phyloP scores from a whole-genome alignment of 306 rosid genomes.

The Luffa aegyptiaca region DNA sequence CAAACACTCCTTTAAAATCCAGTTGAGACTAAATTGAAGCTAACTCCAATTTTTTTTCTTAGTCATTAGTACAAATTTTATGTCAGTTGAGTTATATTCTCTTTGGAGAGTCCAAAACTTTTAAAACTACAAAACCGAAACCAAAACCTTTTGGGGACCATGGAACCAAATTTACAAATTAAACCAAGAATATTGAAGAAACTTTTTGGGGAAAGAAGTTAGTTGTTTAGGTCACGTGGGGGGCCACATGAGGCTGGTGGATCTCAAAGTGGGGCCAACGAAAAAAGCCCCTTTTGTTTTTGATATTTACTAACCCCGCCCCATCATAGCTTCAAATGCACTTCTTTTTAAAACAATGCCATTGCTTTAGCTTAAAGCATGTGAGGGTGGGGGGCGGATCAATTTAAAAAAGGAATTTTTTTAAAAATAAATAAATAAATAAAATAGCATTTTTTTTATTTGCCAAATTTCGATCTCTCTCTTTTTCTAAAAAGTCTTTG shows the following conservation, averaged over 20 bases:
- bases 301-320: not conserved
- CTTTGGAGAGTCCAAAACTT: too few species aligned
- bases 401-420: not conserved
- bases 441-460: too few species aligned
- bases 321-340: not conserved
- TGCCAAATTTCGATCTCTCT: not conserved
- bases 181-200: not conserved
- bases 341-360: not conserved
- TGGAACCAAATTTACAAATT: not conserved
- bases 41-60: too few species aligned
- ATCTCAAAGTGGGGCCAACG: slow-evolving; percentile 5
- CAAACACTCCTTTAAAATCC: too few species aligned
- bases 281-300: not conserved
- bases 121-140: too few species aligned
- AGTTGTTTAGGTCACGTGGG: not conserved
- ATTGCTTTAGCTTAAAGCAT: slow-evolving; percentile 4
- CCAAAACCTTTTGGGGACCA: too few species aligned
- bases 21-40: too few species aligned
- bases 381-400: not conserved
- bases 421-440: not conserved
- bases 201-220: not conserved
- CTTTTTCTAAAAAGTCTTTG: not conserved
- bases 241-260: slow-evolving; percentile 8
- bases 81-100: too few species aligned
- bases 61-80: too few species aligned